phyloP scores from a whole-genome alignment of 345 rosid species.

The Moricandia arvensis region DNA sequence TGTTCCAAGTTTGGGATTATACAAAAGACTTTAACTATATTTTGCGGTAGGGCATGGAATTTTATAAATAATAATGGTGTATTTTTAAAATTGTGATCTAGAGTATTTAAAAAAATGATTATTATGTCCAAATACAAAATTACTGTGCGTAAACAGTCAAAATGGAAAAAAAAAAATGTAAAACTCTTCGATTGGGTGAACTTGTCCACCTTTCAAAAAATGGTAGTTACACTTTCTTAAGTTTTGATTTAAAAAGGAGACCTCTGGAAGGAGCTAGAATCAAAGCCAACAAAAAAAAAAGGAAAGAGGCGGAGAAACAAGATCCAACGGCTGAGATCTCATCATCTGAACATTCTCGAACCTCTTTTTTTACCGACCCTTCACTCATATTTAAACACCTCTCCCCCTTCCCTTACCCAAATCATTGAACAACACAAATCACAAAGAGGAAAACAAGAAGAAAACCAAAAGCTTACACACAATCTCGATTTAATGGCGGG shows the following conservation, averaged over 20 bases:
- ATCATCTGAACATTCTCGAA: slow-evolving; percentile 32
- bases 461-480: no score
- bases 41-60: background rate
- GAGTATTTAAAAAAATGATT: no score
- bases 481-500: slow-evolving; percentile 23
- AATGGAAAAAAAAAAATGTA: background rate
- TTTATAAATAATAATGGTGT: background rate
- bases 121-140: no score
- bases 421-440: background rate
- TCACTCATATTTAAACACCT: slow-evolving; percentile 3
- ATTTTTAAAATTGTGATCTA: no score
- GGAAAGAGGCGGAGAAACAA: background rate
- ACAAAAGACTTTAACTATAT: no score
- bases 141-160: no score
- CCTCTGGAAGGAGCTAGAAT: slow-evolving; percentile 33
- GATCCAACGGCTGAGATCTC: slow-evolving; percentile 29
- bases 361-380: background rate
- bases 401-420: background rate
- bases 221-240: background rate
- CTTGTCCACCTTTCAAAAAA: background rate
- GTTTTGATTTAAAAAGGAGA: slow-evolving; percentile 9
- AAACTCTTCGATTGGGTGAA: background rate
- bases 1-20: no score
- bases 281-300: background rate
- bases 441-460: background rate